These are phyloP conservation scores for Pseudogymnoascus sp. DNA, from an alignment of 2,329 filamentous ascomycete species.

Conservation along the genomic window DNA sequence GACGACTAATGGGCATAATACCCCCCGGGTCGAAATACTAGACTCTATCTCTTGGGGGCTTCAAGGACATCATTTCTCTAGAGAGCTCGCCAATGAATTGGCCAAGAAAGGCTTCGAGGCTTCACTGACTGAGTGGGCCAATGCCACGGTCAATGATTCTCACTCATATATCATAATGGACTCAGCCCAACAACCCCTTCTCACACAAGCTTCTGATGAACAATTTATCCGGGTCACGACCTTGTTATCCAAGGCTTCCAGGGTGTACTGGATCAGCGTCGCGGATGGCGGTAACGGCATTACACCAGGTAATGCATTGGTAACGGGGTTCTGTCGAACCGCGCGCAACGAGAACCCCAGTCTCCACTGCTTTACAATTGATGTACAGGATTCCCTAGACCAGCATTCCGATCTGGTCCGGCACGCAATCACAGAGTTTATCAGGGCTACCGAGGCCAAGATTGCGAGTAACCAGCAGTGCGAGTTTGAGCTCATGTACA, in stretches of 20 bases:
- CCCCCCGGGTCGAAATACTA: background rate
- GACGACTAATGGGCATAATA: background rate
- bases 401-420: background rate
- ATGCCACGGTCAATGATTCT: background rate
- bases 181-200: background rate
- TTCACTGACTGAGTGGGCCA: background rate
- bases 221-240: background rate
- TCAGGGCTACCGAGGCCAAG: background rate
- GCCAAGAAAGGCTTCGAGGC: background rate
- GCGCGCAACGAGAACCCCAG: conserved; percentile 12
- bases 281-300: conserved; percentile 8
- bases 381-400: conserved; percentile 7
- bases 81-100: background rate
- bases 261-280: conserved; percentile 9
- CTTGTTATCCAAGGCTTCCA: background rate
- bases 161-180: background rate
- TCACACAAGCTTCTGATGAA: background rate
- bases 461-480: background rate
- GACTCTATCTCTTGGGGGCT: background rate
- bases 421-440: background rate
- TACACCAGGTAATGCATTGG: conserved; percentile 12
- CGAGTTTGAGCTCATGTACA: background rate
- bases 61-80: background rate
- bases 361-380: conserved; percentile 13
- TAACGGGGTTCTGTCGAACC: conserved; percentile 13